Evolutionary conservation across 2,329 filamentous ascomycete species (phyloP).

Genomic region (Aspergillus bombycis): DNA sequence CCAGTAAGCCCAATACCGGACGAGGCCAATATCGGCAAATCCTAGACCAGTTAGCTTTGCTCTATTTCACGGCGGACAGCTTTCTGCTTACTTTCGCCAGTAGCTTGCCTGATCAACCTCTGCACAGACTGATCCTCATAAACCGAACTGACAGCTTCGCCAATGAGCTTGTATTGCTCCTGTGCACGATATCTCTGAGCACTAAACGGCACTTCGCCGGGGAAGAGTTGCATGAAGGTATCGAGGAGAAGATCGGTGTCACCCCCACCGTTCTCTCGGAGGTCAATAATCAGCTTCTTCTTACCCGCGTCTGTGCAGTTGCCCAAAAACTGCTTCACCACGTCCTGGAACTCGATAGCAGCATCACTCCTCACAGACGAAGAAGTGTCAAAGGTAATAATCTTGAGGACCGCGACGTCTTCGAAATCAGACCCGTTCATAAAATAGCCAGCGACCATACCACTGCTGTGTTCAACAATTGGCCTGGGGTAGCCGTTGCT

Average conservation of each 20-base stretch:
- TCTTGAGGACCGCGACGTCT: constrained; percentile 50
- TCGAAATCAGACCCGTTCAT: constrained; percentile 40
- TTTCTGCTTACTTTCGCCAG: not conserved
- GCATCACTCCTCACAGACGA: constrained; percentile 2
- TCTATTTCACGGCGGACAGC: too few species aligned
- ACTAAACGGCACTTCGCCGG: constrained; percentile 44
- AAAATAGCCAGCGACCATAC: constrained; percentile 49
- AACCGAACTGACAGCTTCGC: constrained; percentile 22
- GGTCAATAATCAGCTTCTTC: constrained; percentile 63
- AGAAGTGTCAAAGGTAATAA: constrained; percentile 41
- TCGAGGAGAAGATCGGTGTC: constrained; percentile 48
- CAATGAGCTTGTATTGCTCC: constrained; percentile 36
- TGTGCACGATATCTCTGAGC: constrained; percentile 50
- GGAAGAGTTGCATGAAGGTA: constrained; percentile 58
- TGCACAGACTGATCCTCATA: constrained; percentile 12
- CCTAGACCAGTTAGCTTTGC: not conserved
- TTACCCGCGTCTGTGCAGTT: constrained; percentile 51
- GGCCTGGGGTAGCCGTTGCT: constrained; percentile 41
- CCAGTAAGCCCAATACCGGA: constrained; percentile 18
- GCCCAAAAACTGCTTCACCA: constrained; percentile 51
- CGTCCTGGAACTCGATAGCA: constrained; percentile 39
- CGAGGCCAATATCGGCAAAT: not conserved
- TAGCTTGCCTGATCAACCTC: not conserved
- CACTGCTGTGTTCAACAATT: constrained; percentile 36
- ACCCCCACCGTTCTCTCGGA: constrained; percentile 63